Percentiles rank a stretch among this genome's conserved stretches.
These are phyloP conservation scores for Glycyrrhiza uralensis DNA, from an alignment of 306 rosid species.

Conservation along the genomic window DNA sequence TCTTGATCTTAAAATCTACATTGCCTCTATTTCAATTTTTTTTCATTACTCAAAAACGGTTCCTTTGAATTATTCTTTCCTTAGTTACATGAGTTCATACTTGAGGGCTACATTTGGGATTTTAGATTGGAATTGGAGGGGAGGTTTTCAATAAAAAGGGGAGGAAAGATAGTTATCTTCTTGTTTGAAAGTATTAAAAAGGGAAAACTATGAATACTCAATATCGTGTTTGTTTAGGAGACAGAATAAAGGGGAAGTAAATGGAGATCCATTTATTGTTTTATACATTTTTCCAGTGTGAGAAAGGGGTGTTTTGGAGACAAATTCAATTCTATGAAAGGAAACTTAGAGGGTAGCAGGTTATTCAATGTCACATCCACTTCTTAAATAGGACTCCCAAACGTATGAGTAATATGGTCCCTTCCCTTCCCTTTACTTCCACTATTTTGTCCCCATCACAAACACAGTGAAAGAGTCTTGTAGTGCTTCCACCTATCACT, in stretches of 20 bases:
- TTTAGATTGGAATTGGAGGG: not conserved
- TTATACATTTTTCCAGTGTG: not conserved
- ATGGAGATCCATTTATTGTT: not conserved
- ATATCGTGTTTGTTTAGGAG: not conserved
- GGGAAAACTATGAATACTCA: not conserved
- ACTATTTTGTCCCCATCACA: not conserved
- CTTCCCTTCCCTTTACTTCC: slow-evolving; percentile 16
- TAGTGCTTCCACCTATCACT: not conserved
- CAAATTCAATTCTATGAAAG: not conserved
- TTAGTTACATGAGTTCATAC: not conserved
- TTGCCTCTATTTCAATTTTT: not conserved
- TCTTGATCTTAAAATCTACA: not conserved
- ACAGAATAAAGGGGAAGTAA: not conserved
- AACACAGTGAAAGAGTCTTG: not conserved
- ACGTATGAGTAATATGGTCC: not conserved
- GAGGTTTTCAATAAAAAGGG: not conserved
- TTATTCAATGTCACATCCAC: not conserved
- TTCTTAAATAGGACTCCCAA: not conserved
- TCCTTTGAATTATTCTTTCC: slow-evolving; percentile 12
- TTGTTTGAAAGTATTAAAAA: not conserved
- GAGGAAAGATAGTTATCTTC: not conserved
- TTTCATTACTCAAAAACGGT: not conserved
- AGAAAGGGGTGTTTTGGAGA: not conserved
- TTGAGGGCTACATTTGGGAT: not conserved
- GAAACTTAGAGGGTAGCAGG: slow-evolving; percentile 4